Evolutionary conservation across 1,284 basidiomycete species (phyloP), one percentile per base, ranked within the genome.

Genomic region (Rhodotorula sp.): DNA sequence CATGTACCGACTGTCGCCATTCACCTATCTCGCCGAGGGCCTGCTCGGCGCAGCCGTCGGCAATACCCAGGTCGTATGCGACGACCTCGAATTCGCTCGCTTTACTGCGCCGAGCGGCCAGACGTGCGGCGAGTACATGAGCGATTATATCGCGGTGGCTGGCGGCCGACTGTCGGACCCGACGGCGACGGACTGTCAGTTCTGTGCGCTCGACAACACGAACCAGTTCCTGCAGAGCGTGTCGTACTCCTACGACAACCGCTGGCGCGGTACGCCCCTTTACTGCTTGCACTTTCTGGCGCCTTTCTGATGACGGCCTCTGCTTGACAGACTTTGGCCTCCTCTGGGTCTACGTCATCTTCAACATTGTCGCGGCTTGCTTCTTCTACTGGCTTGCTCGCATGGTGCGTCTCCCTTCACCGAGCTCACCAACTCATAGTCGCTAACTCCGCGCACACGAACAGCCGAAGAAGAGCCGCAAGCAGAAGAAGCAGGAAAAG

Each of bases 1-100:
- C 89, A 89, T 92, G 89, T 90, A 91, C 81, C 86, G 85, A 57
- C 80, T 90, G 9, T 90, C 89, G 2, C 91, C 91, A 0, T 91
- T 88, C 81, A 90, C 50, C 2, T 83, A 81, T 73, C 71, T 83
- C 41, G 78, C 81, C 34, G 82, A 83, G 5, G 81, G 81, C 16
- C 78, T 84, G 65, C 77, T 84, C 34, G 78, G 76, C 13, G 76
- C 79, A 12, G 81, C 78, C 12, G 68, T 83, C 34, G 79, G 79
- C 58, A 68, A 80, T 67, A 75, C 81, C 46, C 72, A 77, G 0
- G 82, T 85, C 23, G 75, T 79, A 13, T 85, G 84, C 76, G 67
- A 78, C 1, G 23, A 66, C 1, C 66, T 68, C 23, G 84, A 85
- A 69, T 76, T 80, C 54, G 79, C 83, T 62, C 60, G 57, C 5